Evolutionary conservation across 2,329 filamentous ascomycete genomes (phyloP), one percentile per base, ranked within the genome.

Genomic region (Penicillium sp.): DNA sequence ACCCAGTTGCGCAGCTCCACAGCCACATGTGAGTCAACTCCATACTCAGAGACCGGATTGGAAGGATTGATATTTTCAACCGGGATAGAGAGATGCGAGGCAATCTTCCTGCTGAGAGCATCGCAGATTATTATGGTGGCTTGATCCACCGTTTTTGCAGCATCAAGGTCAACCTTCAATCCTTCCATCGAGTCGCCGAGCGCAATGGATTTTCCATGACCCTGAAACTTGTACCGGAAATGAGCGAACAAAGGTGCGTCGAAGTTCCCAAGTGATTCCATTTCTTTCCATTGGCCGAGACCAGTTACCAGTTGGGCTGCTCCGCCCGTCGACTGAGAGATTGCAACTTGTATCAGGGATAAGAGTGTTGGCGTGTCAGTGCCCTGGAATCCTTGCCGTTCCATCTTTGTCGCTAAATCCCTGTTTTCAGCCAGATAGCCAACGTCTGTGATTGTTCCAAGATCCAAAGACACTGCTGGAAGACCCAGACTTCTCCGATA

Each of bases 1-100:
- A 79, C 60, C 76, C 76, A 79, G 34, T 74, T 76, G 1, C 77
- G 57, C 34, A 80, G 40, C 57, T 80, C 77, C 1, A 80, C 72
- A 0, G 77, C 77, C 25, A 79, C 71, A 6, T 79, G 69, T 4
- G 74, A 76, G 58, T 78, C 75, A 23, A 77, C 68, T 0, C 76
- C 75, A 37, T 72, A 75, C 9, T 69, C 66, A 1, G 68, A 66
- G 1, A 72, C 63, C 2, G 69, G 61, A 55, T 65, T 67, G 3
- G 46, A 41, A 15, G 58, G 58, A 34, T 58, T 46, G 29, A 68
- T 65, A 6, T 54, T 64, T 15, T 68, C 64, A 0, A 57, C 46
- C 0, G 61, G 52, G 1, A 66, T 56, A 10, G 57, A 54, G 7
- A 67, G 55, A 39, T 65, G 59, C 1, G 52, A 32, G 3, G 65